A percentile compares a stretch with the other conserved stretches of the same genome.
phyloP scores from a whole-genome alignment of 495 filamentous ascomycete genomes.

The Tuber aestivum region DNA sequence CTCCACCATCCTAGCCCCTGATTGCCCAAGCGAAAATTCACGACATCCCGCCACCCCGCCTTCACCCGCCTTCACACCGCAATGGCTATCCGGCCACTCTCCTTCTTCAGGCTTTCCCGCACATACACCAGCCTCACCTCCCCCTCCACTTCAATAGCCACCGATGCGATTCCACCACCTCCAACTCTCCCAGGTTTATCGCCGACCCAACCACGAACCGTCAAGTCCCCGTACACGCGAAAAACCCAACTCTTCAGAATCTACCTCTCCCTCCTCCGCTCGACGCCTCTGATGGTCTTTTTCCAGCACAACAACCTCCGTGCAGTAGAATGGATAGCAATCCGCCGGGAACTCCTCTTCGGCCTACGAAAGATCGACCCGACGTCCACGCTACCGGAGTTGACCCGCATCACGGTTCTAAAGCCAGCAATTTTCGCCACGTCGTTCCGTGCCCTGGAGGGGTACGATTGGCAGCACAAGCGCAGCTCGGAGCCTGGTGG shows the following conservation, averaged over 20 bases:
- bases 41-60: not conserved
- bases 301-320: slow-evolving; percentile 97
- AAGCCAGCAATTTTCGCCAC: slow-evolving; percentile 82
- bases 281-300: slow-evolving; percentile 78
- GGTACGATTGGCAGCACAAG: slow-evolving; percentile 54
- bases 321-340: slow-evolving; percentile 75
- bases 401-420: slow-evolving; percentile 70
- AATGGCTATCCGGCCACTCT: not conserved
- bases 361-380: slow-evolving; percentile 59
- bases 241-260: slow-evolving; percentile 91
- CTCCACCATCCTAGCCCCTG: not conserved
- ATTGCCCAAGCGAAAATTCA: not conserved
- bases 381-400: slow-evolving; percentile 43
- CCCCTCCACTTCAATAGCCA: slow-evolving; percentile 59
- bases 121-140: slow-evolving; percentile 49
- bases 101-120: not conserved
- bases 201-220: slow-evolving; percentile 73
- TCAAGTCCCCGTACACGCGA: slow-evolving; percentile 75
- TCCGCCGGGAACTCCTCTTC: slow-evolving; percentile 70
- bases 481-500: slow-evolving; percentile 37
- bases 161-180: slow-evolving; percentile 12
- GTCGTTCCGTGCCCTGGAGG: slow-evolving; percentile 78
- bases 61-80: not conserved
- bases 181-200: slow-evolving; percentile 5
- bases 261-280: slow-evolving; percentile 88